Conservation (phyloP, 768 basidiomycete genomes). For the Leccinum truebloodii region DNA sequence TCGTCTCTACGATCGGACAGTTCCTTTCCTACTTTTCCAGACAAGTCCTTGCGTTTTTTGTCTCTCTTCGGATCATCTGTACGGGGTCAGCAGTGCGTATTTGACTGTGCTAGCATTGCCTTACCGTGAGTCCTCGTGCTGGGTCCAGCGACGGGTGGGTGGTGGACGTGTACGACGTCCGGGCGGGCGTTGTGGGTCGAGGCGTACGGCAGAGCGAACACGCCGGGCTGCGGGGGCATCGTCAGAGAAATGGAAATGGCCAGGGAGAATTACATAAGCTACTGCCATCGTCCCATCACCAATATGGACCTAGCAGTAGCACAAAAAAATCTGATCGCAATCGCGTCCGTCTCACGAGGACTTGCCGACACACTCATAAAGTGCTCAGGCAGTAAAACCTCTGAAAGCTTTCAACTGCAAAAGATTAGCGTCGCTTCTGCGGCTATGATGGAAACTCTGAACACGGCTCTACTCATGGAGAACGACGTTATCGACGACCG, state of each 20-base stretch:
- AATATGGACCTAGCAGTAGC: too few relatives aligned
- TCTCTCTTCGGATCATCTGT: constrained; percentile 58
- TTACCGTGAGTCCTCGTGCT: constrained; percentile 45
- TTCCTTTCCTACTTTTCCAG: constrained; percentile 72
- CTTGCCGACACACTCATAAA: neutral
- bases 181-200: constrained; percentile 46
- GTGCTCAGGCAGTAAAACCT: neutral
- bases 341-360: constrained; percentile 5
- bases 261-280: neutral
- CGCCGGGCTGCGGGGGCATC: constrained; percentile 72
- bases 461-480: neutral
- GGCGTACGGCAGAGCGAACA: constrained; percentile 62
- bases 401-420: constrained; percentile 6
- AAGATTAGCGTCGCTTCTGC: constrained; percentile 8
- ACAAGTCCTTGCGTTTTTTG: constrained; percentile 66
- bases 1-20: constrained; percentile 75
- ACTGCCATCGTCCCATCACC: too few relatives aligned
- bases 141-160: constrained; percentile 42
- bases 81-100: constrained; percentile 30
- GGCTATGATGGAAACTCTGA: constrained; percentile 7
- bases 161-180: constrained; percentile 40
- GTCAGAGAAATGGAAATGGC: neutral
- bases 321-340: neutral
- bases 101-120: too few relatives aligned
- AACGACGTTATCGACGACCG: constrained; percentile 3